A percentile compares a stretch with the other conserved stretches of the same genome.
Conservation (phyloP, 2,329 filamentous ascomycete genomes). For the Aspergillus japonicus region DNA sequence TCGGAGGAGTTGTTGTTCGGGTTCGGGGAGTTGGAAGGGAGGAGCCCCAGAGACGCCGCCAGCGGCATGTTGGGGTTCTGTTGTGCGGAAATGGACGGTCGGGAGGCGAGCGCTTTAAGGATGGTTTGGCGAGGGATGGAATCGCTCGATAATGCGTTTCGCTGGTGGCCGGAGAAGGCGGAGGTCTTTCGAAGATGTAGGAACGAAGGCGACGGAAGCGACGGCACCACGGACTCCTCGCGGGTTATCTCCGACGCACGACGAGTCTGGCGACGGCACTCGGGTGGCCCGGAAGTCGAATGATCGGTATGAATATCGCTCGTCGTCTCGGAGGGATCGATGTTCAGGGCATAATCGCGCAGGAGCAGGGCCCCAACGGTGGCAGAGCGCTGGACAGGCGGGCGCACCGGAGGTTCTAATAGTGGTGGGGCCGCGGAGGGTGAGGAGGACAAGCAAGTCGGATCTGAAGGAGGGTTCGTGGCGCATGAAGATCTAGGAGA, state of each 20-base stretch:
- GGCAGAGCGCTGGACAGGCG: slow-evolving; percentile 24
- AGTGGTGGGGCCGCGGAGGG: slow-evolving; percentile 24
- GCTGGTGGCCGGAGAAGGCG: slow-evolving; percentile 40
- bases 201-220: slow-evolving; percentile 32
- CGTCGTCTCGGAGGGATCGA: slow-evolving; percentile 43
- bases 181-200: slow-evolving; percentile 37
- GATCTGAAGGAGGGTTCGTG: slow-evolving; percentile 21
- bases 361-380: slow-evolving; percentile 41
- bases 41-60: slow-evolving; percentile 62
- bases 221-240: slow-evolving; percentile 27
- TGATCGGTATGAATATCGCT: slow-evolving; percentile 32
- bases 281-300: slow-evolving; percentile 18
- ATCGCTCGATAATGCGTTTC: slow-evolving; percentile 60
- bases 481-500: slow-evolving; percentile 11
- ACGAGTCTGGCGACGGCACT: slow-evolving; percentile 21
- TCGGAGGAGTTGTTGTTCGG: slow-evolving; percentile 20
- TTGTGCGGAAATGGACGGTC: slow-evolving; percentile 54
- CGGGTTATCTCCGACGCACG: slow-evolving; percentile 21
- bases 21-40: slow-evolving; percentile 40
- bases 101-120: slow-evolving; percentile 75
- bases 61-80: slow-evolving; percentile 58
- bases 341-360: slow-evolving; percentile 45
- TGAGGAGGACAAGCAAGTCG: slow-evolving; percentile 19
- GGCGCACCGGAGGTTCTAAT: slow-evolving; percentile 27
- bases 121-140: slow-evolving; percentile 75